Base-by-base conservation (phyloP, 1,139 yeast species). In the Yamadazyma epiphylla region DNA sequence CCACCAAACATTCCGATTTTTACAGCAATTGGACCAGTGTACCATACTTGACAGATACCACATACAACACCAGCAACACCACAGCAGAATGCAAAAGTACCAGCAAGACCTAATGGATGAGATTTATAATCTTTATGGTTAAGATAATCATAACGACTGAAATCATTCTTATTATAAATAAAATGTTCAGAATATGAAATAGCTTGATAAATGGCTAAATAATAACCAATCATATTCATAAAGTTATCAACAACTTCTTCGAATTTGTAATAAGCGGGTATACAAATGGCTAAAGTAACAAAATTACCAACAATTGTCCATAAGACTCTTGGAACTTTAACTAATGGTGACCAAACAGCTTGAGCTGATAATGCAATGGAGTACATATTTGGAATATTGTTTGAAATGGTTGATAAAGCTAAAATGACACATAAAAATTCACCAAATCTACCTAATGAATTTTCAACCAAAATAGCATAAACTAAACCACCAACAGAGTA, bases 301-400 rank as follows among this genome's bases (percentile, higher is more conserved):
- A 74, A 78, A 60, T 85, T 81, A 51, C 94, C 95, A 30, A 69
- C 54, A 32, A 83, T 47, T 30, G 95, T 80, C 95, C 95, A 88
- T 29, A 79, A 51, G 30, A 80, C 71, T 66, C 96, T 77, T 46
- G 96, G 96, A 35, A 88, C 67, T 50, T 67, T 73, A 30, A 77
- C 64, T 49, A 87, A 73, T 39, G 74, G 74, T 28, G 82, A 73
- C 85, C 89, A 83, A 46, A 84, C 66, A 17, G 94, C 77, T 64
- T 87, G 96, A 15, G 88, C 87, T 42, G 89, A 79, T 45, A 88
- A 68, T 19, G 86, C 89, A 50, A 86, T 75, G 13, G 96, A 85
- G 68, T 88, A 88, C 81, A 87, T 80, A 67, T 87, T 88, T 53
- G 96, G 96, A 53, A 87, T 74, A 63, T 87, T 87, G 70, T 87